Base-by-base conservation (phyloP, 1,284 basidiomycete species). In the Sporisorium sorghi region DNA sequence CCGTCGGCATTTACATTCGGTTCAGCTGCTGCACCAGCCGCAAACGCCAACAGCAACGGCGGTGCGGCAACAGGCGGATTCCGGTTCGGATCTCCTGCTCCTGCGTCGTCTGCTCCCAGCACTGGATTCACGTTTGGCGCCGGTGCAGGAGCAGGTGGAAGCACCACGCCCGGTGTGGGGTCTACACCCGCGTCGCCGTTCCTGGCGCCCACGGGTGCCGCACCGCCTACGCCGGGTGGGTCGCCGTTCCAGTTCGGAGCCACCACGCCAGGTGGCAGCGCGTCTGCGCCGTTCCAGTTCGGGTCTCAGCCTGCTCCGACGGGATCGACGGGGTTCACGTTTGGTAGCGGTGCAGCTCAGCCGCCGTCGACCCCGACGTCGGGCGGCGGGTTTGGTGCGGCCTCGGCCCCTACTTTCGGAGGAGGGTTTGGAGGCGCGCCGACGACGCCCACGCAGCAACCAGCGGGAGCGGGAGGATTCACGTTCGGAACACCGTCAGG, bases 161-260 rank as follows among this genome's bases (percentile, higher is more conserved):
- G 50, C n/a, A 64, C 64, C 1, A 64, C 58, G 9, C 58, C 61
- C 0, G 65, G 58, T 0, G 55, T 57, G 8, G 64, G 68, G 0
- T 71, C 62, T 11, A 37, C 71, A 5, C 67, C 72, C 6, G 64
- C 60, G 3, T 69, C 62, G 42, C 66, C 62, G 7, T 68, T 60
- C 23, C 50, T 59, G 3, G 62, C 58, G 1, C 63, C 67, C 9
- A 17, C 50, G 5, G 44, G 7, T 35, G 69, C 56, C 39, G 69
- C 55, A 44, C 59, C 69, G 17, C 48, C 58, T 5, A 73, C 70
- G 5, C 60, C 69, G 0, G 58, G 68, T 11, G 63, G 62, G 0
- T 28, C 55, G 15, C 51, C 57, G 24, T 74, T 74, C 52, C 51
- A 61, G 19, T 74, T 73, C 7, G 69, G 69, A 15, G 54, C 70